Base-by-base conservation (phyloP, 2,329 filamentous ascomycete species). In the Colletotrichum tamarilloi region DNA sequence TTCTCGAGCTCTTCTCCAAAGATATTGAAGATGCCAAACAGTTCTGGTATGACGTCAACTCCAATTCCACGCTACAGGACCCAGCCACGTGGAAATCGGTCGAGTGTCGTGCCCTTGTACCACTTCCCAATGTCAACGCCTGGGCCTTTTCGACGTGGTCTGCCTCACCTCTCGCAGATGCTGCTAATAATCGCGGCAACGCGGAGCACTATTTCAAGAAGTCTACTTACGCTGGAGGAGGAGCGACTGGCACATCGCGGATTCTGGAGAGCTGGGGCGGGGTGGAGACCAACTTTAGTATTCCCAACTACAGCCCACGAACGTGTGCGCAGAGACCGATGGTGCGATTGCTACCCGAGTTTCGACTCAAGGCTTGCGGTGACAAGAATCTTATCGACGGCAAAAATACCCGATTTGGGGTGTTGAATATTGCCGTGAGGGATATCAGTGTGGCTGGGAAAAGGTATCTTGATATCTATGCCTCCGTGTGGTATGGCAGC, bases 201-300 rank as follows among this genome's bases (percentile, higher is more conserved):
- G 78, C 79, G 8, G 78, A 80, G 74, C 78, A 79, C 71, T 80
- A 80, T 66, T 72, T 74, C 49, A 79, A 80, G 62, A 56, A 77
- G 7, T 79, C 78, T 2, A 68, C 68, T 5, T 42, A 62, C 3
- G 62, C 64, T 19, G 42, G 42, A 11, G 42, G 42, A 3, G 75
- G 76, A 2, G 52, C 32, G 14, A 69, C 75, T 4, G 56, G 22
- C 2, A 57, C 72, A 1, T 78, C 78, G 26, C 73, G 75, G 42
- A 79, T 80, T 58, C 75, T 79, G 12, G 78, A 79, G 58, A 77
- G 78, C 28, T 79, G 78, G 77, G 77, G 77, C 56, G 80, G 81
- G 64, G 79, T 84, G 56, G 79, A 75, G 9, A 83, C 79, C 75
- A 81, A 82, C 71, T 79, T 83, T 49, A 79, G 79, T 28, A 78